Evolutionary conservation across 257 asterid species (phyloP), one percentile per base, ranked within the genome.

Genomic region (Solanum chiquidenum): DNA sequence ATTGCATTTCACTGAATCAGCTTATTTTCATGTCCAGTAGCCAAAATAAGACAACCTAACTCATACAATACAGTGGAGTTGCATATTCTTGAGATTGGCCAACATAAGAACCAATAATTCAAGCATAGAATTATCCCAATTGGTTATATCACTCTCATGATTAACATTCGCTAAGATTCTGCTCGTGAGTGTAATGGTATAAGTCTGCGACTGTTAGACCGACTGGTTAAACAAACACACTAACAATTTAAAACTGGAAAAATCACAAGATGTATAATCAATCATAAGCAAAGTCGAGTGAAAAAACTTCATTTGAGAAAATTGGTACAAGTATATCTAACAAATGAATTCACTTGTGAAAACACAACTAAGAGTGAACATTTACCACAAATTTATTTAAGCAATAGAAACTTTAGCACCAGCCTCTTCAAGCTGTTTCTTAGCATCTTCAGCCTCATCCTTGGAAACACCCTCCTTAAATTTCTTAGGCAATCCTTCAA

Each of bases 401-500:
- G 88, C 92, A 88, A 96, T 95, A 34, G 98, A 86, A 23, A 96
- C 89, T 87, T 94, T 94, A 6, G 98, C 98, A 13, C 99, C 98
- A 68, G 98, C 99, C 12, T 44, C 98, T 87, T 95, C 98, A 3
- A 95, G 99, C 93, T 95, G 96, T 91, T 96, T 96, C 94, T 95
- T 96, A 27, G 97, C 98, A 58, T 95, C 99, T 58, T 95, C 98
- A 10, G 98, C 98, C 52, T 96, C 99, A 23, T 96, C 98, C 46
- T 94, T 94, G n/a, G 97, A 90, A 87, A 94, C 89, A 9, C 95
- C 99, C 90, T 94, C 99, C 90, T 93, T 96, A 64, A 96, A 94
- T 85, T 96, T 95, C 95, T 96, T 96, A 86, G 98, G 99, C 93
- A 95, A 88, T 14, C 98, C 99, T 85, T 96, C 99, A 46, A 96